These are phyloP conservation scores for Diaporthe humulicola DNA, from an alignment of 2,329 filamentous ascomycete species.

Conservation along the genomic window DNA sequence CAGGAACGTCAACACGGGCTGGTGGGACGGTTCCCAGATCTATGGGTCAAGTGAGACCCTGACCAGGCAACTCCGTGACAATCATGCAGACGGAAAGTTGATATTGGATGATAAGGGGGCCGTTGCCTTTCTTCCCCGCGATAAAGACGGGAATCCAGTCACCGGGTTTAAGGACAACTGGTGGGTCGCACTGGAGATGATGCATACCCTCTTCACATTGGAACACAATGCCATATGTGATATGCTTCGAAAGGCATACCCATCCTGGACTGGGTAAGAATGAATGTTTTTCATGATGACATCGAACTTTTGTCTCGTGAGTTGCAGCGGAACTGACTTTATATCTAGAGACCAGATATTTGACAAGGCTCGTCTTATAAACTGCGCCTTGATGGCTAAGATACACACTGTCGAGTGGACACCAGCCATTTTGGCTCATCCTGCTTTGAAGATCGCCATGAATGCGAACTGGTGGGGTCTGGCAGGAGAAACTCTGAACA, in stretches of 20 bases:
- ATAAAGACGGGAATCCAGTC: background rate
- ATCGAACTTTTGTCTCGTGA: accelerated
- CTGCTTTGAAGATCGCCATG: conserved; percentile 58
- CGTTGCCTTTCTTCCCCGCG: conserved; percentile 15
- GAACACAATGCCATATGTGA: conserved; percentile 18
- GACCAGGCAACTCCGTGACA: conserved; percentile 14
- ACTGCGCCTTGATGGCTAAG: conserved; percentile 58
- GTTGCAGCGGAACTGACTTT: background rate
- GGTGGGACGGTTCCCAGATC: conserved; percentile 20
- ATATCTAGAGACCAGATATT: background rate
- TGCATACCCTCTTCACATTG: conserved; percentile 18
- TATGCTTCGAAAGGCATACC: background rate
- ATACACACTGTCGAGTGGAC: conserved; percentile 65
- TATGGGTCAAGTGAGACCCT: background rate
- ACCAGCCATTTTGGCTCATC: conserved; percentile 60
- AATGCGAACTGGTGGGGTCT: conserved; percentile 61
- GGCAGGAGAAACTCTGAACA: conserved; percentile 55
- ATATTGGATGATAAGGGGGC: background rate
- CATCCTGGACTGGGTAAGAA: conserved; percentile 15
- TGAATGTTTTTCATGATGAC: background rate
- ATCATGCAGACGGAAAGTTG: background rate
- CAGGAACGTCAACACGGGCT: conserved; percentile 7
- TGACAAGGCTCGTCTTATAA: background rate
- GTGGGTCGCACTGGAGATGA: conserved; percentile 21
- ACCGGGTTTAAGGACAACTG: conserved; percentile 7